Conservation (phyloP, 257 asterid species). For the Solanum rostratum region DNA sequence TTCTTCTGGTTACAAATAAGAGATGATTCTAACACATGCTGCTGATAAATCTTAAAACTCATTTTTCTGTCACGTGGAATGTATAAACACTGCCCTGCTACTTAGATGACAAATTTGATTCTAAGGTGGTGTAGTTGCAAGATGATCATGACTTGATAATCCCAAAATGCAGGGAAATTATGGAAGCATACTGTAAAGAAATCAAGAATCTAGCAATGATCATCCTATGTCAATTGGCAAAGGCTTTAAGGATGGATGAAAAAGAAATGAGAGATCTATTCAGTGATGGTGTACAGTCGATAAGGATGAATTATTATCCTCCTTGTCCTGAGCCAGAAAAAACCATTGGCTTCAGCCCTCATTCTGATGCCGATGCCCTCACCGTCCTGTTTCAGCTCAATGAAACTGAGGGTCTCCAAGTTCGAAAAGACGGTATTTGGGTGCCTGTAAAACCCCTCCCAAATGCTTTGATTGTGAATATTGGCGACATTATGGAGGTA, state of each 20-base stretch:
- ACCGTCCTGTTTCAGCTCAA: slow-evolving; percentile 45
- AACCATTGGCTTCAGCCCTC: slow-evolving; percentile 38
- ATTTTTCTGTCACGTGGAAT: neutral
- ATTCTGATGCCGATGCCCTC: slow-evolving; percentile 49
- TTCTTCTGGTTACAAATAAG: neutral
- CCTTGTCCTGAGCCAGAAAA: slow-evolving; percentile 43
- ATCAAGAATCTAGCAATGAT: slow-evolving; percentile 21
- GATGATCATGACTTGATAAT: neutral
- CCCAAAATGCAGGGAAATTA: slow-evolving; percentile 19
- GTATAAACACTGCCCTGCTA: neutral
- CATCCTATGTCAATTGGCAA: slow-evolving; percentile 27
- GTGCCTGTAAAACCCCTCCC: slow-evolving; percentile 29
- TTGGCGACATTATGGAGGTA: slow-evolving; percentile 56
- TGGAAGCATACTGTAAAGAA: slow-evolving; percentile 26
- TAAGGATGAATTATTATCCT: slow-evolving; percentile 48
- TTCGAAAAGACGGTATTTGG: slow-evolving; percentile 37
- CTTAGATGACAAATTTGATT: neutral
- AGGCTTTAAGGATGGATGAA: slow-evolving; percentile 29
- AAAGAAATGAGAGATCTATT: slow-evolving; percentile 22
- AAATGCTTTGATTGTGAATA: slow-evolving; percentile 35
- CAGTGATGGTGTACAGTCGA: slow-evolving; percentile 32
- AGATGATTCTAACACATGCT: neutral
- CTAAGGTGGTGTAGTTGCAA: neutral
- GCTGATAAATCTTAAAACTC: neutral
- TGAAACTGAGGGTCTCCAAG: slow-evolving; percentile 39